A percentile compares a stretch with the other conserved stretches of the same genome.
Evolutionary conservation across 768 basidiomycete species (phyloP).

Genomic region (Clitopilus hobsonii): DNA sequence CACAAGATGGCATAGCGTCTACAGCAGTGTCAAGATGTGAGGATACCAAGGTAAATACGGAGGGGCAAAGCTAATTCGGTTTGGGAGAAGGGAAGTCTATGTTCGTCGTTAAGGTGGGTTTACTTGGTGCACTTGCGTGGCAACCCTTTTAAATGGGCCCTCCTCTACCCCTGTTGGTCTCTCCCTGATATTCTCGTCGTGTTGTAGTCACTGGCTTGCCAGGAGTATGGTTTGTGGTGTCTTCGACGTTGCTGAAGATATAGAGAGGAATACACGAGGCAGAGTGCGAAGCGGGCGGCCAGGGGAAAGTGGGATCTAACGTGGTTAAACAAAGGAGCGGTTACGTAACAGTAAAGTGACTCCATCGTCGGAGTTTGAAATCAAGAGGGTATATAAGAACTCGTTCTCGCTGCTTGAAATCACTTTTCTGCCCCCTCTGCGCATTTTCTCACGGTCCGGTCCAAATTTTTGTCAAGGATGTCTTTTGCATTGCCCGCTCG

Average conservation of each 20-base stretch:
- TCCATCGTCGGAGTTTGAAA: slow-evolving; percentile 43
- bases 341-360: slow-evolving; percentile 40
- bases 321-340: slow-evolving; percentile 23
- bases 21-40: background rate
- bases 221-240: background rate
- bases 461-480: slow-evolving; percentile 30
- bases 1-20: background rate
- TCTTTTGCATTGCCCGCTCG: slow-evolving; percentile 72
- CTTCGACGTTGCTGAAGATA: background rate
- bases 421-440: slow-evolving; percentile 27
- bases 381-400: slow-evolving; percentile 38
- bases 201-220: background rate
- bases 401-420: slow-evolving; percentile 19
- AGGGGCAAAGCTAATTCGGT: background rate
- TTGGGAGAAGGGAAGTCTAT: background rate
- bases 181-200: background rate
- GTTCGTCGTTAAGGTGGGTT: background rate
- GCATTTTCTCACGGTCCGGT: slow-evolving; percentile 37
- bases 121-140: slow-evolving; percentile 1
- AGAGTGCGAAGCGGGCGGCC: background rate
- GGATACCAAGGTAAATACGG: background rate
- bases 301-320: background rate
- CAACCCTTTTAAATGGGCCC: background rate
- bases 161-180: background rate
- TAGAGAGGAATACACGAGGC: slow-evolving; percentile 1